phyloP scores from a whole-genome alignment of 768 basidiomycete genomes.

The Tylopilus intermedius region DNA sequence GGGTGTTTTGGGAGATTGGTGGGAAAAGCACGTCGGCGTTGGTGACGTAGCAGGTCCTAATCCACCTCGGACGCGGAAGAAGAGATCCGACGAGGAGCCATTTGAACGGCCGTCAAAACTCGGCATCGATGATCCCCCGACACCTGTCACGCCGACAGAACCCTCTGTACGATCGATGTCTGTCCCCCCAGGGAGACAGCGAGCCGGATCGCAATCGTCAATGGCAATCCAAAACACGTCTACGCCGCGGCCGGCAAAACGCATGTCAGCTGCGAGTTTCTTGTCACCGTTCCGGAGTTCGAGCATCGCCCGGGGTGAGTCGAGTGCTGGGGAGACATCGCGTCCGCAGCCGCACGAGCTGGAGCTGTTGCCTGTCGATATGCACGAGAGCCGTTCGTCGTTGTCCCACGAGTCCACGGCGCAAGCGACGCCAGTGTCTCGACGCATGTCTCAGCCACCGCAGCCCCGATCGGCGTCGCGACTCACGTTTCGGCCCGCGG shows the following conservation, averaged over 20 bases:
- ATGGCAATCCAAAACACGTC: conserved; percentile 12
- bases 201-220: conserved; percentile 27
- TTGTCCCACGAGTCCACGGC: conserved; percentile 15
- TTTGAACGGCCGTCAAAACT: conserved; percentile 24
- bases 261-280: conserved; percentile 27
- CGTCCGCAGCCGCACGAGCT: conserved; percentile 12
- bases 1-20: conserved; percentile 65
- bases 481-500: conserved; percentile 20
- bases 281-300: conserved; percentile 25
- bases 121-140: conserved; percentile 12
- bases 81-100: conserved; percentile 20
- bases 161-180: conserved; percentile 6
- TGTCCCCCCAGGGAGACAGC: conserved; percentile 5
- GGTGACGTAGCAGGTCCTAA: conserved; percentile 45
- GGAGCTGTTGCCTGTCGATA: conserved; percentile 23
- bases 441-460: conserved; percentile 7
- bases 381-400: conserved; percentile 20
- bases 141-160: neutral
- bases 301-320: conserved; percentile 7
- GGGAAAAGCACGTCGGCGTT: conserved; percentile 74
- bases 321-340: conserved; percentile 8
- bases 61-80: conserved; percentile 23
- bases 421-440: conserved; percentile 12
- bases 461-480: conserved; percentile 20
- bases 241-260: conserved; percentile 19